Base-by-base conservation (phyloP, 2,329 filamentous ascomycete species). In the Neopestalotiopsis sp. region DNA sequence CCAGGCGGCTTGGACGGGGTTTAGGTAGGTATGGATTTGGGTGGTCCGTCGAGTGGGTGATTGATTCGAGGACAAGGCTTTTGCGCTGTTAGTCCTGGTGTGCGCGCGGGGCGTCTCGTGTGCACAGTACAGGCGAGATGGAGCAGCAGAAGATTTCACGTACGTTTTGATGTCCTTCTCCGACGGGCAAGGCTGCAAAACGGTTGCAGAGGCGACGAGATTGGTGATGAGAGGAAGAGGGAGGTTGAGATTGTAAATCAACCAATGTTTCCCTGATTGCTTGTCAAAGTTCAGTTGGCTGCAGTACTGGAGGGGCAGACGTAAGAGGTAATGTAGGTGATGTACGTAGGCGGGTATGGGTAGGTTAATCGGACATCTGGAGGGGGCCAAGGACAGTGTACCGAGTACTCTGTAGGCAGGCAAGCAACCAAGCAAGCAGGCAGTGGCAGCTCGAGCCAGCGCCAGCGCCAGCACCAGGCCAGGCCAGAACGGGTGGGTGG, bases 81-180 rank as follows among this genome's bases (percentile, higher is more conserved):
- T 62, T 62, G 59, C 59, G 59, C 59, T 62, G 59, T 62, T 40
- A 62, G 59, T 40, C 40, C 28, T 59, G 59, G 32, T 40, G 59
- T 17, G 12, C 17, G 59, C 32, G n/a, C 32, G 9, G 30, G 34
- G 34, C 4, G 30, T 62, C 14, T 13, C 24, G 24, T 5, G 24
- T 59, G 57, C 10, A 14, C 30, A 34, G 24, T 5, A 59, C 30
- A 10, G 13, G 30, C 10, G 57, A 59, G 57, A 30, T 30, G 24
- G 57, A 24, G 30, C 17, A 24, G 24, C 4, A 34, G 32, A 38
- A 13, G n/a, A 17, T 5, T 10, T 40, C 59, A 62, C 59, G 59
- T 62, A 62, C 2, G 9, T 59, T 24, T 7, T 53, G 57, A 34
- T 59, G 28, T 12, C 14, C 57, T 56, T 7, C 6, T 56, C 20